Conservation (phyloP, 2,329 filamentous ascomycete species). For the Neofusicoccum kwambonambiense region DNA sequence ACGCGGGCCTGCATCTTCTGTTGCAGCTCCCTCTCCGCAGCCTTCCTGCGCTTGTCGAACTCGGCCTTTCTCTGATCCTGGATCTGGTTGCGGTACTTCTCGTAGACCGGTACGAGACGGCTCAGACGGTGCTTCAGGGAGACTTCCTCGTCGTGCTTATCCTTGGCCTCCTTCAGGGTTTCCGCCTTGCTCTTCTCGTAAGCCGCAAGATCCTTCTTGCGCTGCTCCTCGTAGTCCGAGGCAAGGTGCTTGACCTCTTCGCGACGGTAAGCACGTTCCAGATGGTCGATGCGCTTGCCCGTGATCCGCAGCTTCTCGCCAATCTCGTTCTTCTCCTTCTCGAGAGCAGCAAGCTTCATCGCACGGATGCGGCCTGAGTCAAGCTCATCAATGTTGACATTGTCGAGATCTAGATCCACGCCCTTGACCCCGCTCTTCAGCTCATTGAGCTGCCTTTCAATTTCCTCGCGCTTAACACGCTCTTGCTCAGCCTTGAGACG, state of each 20-base stretch:
- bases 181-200: constrained; percentile 78
- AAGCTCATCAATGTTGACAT: constrained; percentile 74
- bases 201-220: constrained; percentile 71
- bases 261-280: constrained; percentile 94
- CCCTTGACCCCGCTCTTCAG: constrained; percentile 87
- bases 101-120: constrained; percentile 80
- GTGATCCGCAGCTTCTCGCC: constrained; percentile 88
- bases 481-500: constrained; percentile 64
- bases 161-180: constrained; percentile 75
- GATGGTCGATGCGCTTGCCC: constrained; percentile 92
- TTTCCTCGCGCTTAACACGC: constrained; percentile 50
- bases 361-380: constrained; percentile 70
- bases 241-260: constrained; percentile 91
- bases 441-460: constrained; percentile 88
- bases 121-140: constrained; percentile 90
- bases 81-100: constrained; percentile 76
- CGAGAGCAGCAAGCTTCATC: constrained; percentile 91
- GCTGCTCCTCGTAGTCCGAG: constrained; percentile 81
- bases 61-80: constrained; percentile 87
- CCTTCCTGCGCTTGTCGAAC: constrained; percentile 90
- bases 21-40: constrained; percentile 90
- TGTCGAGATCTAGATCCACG: constrained; percentile 83
- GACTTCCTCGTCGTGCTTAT: constrained; percentile 88
- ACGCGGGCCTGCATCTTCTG: constrained; percentile 84
- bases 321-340: constrained; percentile 97